A percentile compares a stretch with the other conserved stretches of the same genome.
Conservation (phyloP, 371 early-diverging fungal species). For the Cokeromyces recurvatus region DNA sequence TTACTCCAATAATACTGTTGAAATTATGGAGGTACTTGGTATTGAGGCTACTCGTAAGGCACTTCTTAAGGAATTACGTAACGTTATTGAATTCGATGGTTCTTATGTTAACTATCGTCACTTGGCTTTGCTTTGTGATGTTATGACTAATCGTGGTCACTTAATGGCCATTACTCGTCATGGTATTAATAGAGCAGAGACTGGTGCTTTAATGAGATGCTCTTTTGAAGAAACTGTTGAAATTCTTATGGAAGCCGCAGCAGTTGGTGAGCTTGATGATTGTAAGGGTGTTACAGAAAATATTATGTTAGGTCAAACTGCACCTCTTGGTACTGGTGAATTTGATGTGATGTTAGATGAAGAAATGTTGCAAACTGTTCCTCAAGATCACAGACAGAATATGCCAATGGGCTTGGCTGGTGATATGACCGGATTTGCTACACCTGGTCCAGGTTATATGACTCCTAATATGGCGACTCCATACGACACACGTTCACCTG, state of each 20-base stretch:
- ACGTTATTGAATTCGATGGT: slow-evolving; percentile 97
- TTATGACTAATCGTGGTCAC: slow-evolving; percentile 96
- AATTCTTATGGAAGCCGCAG: slow-evolving; percentile 97
- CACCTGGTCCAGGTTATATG: slow-evolving; percentile 53
- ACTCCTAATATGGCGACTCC: slow-evolving; percentile 55
- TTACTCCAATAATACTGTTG: slow-evolving; percentile 91
- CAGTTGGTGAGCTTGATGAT: slow-evolving; percentile 89
- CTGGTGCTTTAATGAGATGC: slow-evolving; percentile 96
- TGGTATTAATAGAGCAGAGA: slow-evolving; percentile 97
- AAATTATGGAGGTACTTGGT: slow-evolving; percentile 94
- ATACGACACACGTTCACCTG: slow-evolving; percentile 53
- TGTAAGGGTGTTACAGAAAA: slow-evolving; percentile 98
- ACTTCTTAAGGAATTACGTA: slow-evolving; percentile 89
- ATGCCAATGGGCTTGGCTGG: slow-evolving; percentile 39
- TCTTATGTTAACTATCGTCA: slow-evolving; percentile 99
- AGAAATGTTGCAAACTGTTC: slow-evolving; percentile 73
- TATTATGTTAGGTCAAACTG: slow-evolving; percentile 98
- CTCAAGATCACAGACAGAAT: slow-evolving; percentile 37
- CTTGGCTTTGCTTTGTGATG: slow-evolving; percentile 93
- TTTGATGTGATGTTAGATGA: slow-evolving; percentile 93
- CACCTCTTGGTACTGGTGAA: slow-evolving; percentile 97
- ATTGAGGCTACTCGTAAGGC: slow-evolving; percentile 97
- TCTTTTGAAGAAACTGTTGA: slow-evolving; percentile 99
- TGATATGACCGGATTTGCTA: slow-evolving; percentile 41
- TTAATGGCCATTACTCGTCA: slow-evolving; percentile 99